Percentiles rank a stretch among this genome's conserved stretches.
Evolutionary conservation across 1,284 basidiomycete genomes (phyloP).

Genomic region (Ustilago sp.): DNA sequence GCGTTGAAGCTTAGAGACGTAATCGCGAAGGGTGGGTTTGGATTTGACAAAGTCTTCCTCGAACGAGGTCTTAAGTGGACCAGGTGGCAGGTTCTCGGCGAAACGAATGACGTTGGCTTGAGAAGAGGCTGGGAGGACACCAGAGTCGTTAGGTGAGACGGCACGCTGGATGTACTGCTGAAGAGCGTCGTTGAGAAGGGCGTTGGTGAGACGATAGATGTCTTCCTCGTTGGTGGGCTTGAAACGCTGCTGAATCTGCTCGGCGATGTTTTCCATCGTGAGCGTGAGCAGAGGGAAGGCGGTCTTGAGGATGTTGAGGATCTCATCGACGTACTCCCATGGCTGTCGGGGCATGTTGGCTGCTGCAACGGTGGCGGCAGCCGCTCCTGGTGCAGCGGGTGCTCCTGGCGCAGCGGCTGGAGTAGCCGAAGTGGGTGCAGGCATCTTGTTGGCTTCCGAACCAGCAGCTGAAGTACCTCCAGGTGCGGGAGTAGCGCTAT

Average conservation of each 20-base stretch:
- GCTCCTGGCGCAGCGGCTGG: constrained; percentile 4
- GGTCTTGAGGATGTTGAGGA: constrained; percentile 93
- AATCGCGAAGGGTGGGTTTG: constrained; percentile 86
- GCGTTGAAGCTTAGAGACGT: constrained; percentile 86
- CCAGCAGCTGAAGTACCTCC: constrained; percentile 11
- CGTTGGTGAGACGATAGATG: constrained; percentile 89
- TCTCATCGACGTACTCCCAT: constrained; percentile 93
- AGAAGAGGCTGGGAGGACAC: constrained; percentile 76
- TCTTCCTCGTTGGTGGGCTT: constrained; percentile 94
- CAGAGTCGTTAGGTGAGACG: constrained; percentile 75
- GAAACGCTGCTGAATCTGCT: constrained; percentile 91
- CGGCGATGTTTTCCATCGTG: constrained; percentile 96
- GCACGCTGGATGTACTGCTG: constrained; percentile 69
- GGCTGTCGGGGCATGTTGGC: constrained; percentile 74
- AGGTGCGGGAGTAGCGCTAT: constrained; percentile 20
- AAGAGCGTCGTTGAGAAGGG: constrained; percentile 79
- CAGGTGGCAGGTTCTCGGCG: constrained; percentile 73
- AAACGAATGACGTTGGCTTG: constrained; percentile 78
- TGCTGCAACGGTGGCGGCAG: constrained; percentile 49
- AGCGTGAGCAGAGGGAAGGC: constrained; percentile 94
- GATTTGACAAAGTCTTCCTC: constrained; percentile 90
- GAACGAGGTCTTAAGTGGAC: constrained; percentile 77
- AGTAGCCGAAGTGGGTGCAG: constrained; percentile 5
- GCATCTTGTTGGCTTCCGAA: constrained; percentile 14
- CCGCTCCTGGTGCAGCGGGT: constrained; percentile 18